Base-by-base conservation (phyloP, 768 basidiomycete species). In the Hericium coralloides region DNA sequence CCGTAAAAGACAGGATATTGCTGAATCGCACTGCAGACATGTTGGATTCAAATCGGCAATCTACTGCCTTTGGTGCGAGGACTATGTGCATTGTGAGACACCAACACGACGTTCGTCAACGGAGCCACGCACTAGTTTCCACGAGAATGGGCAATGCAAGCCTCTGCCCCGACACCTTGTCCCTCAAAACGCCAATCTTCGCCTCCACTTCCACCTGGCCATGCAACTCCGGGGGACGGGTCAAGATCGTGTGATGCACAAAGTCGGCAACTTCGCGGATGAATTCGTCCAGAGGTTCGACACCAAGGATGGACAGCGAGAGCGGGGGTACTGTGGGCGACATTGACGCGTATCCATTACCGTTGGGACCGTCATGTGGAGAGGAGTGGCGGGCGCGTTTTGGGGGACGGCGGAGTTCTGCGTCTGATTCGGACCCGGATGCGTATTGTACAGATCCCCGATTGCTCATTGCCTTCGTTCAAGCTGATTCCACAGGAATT, bases 261-360 rank as follows among this genome's bases (percentile, higher is more conserved):
- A 92, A 97, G 72, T 95, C 91, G 38, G 91, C 93, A 56, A 97
- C 79, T 67, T 92, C 89, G 67, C 83, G 83, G 68, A 93, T 92
- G 67, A 97, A 94, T 66, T 95, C 94, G 69, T 97, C 94, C 31
- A 92, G 74, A 2, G 93, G 93, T 67, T 95, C 93, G 52, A 92
- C 85, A 54, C 88, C 89, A 26, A 97, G 81, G 60, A 95, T 91
- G 15, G 87, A 90, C 43, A 85, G 75, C 1, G 87, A 87, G 41
- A 89, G 79, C 3, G 85, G 85, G 4, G 83, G 85, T 17, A 87
- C 67, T 53, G 58, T 61, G 31, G 66, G 54, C 61, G 66, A 61
- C 63, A 64, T 63, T 58, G 61, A 64, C 52, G 59, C 43, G 47
- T 62, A 53, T 20, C 64, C 66, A 38, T 66, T 58, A 22, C 59